Evolutionary conservation across 345 rosid genomes (phyloP), one percentile per base, ranked within the genome.

Genomic region (Ailanthus altissimus): DNA sequence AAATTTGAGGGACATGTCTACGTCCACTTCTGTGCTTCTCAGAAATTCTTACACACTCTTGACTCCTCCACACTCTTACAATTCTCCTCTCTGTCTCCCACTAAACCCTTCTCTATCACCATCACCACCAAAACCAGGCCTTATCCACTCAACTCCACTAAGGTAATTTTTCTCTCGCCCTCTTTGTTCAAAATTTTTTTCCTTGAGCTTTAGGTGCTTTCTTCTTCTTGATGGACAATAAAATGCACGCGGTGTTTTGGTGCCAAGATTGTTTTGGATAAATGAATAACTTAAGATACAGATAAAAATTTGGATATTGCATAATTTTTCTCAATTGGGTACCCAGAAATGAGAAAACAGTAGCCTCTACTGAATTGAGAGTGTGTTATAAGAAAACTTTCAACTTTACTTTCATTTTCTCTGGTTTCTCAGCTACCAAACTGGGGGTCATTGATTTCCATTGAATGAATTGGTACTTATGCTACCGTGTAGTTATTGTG

Each of bases 1-100:
- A 3, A 1, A 18, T 0, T 26, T 3, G 26, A 38, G 25, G 3
- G 3, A 9, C 6, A 9, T 6, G n/a, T 56, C 74, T 58, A 91
- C 85, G 93, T 89, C 92, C 83, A 78, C 77, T 80, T 76, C 80
- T 77, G 72, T 83, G 75, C 15, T 82, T 74, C 83, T 83, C 43
- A 84, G 84, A 79, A 74, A 62, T 32, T 61, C 42, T 10, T 43
- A 18, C 16, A 16, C 58, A 5, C 32, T 38, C 8, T 72, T 51
- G 21, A 56, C 8, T 72, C 21, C 8, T 72, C 21, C n/a, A 1
- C 51, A 18, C 43, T 47, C 57, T 59, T 2, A 46, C 26, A 5
- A 7, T 59, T 26, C 32, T 42, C 75, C 21, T 23, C 1, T 61
- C 51, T 77, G 78, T 14, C 7, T 58, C 53, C 21, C 80, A 50